phyloP scores from a whole-genome alignment of 106 monocot genomes.

The Dendrobium chrysotoxum region DNA sequence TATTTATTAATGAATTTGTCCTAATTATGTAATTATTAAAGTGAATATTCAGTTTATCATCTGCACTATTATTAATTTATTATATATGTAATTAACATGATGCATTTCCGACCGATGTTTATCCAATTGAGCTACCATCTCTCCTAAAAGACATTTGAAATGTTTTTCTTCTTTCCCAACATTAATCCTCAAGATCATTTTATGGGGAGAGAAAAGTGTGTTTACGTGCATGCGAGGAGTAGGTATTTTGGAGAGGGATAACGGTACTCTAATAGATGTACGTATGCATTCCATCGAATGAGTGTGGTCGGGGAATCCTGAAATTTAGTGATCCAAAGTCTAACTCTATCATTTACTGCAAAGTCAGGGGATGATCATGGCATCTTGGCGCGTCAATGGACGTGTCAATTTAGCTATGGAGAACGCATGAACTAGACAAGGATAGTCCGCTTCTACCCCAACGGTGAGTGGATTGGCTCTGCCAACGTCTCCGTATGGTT shows the following conservation, averaged over 20 bases:
- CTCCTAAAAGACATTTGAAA: too few relatives aligned
- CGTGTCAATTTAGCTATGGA: constrained; percentile 53
- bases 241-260: constrained; percentile 13
- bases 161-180: too few relatives aligned
- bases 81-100: too few relatives aligned
- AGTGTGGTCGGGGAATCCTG: constrained; percentile 93
- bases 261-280: constrained; percentile 77
- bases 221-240: too few relatives aligned
- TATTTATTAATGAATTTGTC: too few relatives aligned
- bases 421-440: constrained; percentile 81
- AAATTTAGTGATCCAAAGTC: constrained; percentile 77
- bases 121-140: too few relatives aligned
- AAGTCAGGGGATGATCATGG: constrained; percentile 81
- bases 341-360: constrained; percentile 75
- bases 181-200: too few relatives aligned
- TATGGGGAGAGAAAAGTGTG: too few relatives aligned
- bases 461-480: constrained; percentile 99
- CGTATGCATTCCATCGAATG: constrained; percentile 79
- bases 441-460: constrained; percentile 87
- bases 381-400: constrained; percentile 54
- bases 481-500: constrained; percentile 79
- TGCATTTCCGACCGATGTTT: too few relatives aligned
- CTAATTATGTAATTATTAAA: too few relatives aligned
- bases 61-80: too few relatives aligned
- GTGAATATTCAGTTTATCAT: too few relatives aligned